Evolutionary conservation across 2,329 filamentous ascomycete genomes (phyloP).

Genomic region (Colletotrichum incanum): DNA sequence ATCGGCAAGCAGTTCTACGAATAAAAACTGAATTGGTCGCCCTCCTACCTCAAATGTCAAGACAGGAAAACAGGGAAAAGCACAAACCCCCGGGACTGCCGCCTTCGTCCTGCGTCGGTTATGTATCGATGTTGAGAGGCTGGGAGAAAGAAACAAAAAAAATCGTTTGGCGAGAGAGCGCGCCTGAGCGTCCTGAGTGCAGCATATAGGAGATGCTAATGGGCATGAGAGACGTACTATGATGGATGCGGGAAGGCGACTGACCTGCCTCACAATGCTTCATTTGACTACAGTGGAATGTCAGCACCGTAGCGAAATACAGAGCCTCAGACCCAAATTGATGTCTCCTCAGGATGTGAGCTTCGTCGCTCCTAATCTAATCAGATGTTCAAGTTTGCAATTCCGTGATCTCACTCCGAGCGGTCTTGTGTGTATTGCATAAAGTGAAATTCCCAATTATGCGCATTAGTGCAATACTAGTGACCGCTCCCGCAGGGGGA

Average conservation of each 20-base stretch:
- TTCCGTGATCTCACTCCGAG: neutral
- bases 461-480: constrained; percentile 17
- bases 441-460: neutral
- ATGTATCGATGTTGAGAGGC: constrained; percentile 3
- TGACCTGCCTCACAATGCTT: constrained; percentile 30
- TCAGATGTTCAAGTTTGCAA: neutral
- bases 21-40: constrained; percentile 44
- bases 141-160: constrained; percentile 21
- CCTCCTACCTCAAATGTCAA: constrained; percentile 30
- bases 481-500: neutral
- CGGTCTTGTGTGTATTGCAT: constrained; percentile 6
- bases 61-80: neutral
- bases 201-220: constrained; percentile 35
- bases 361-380: neutral
- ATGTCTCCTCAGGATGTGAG: constrained; percentile 6
- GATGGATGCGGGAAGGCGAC: constrained; percentile 39
- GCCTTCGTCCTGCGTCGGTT: constrained; percentile 2
- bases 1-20: constrained; percentile 42
- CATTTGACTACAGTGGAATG: constrained; percentile 34
- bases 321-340: constrained; percentile 37
- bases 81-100: neutral
- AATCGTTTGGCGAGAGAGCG: constrained; percentile 37
- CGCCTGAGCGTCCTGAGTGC: constrained; percentile 41
- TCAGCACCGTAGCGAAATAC: constrained; percentile 45
- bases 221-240: constrained; percentile 41